Base-by-base conservation (phyloP, 768 basidiomycete species). In the Strobilomyces dryophilus region DNA sequence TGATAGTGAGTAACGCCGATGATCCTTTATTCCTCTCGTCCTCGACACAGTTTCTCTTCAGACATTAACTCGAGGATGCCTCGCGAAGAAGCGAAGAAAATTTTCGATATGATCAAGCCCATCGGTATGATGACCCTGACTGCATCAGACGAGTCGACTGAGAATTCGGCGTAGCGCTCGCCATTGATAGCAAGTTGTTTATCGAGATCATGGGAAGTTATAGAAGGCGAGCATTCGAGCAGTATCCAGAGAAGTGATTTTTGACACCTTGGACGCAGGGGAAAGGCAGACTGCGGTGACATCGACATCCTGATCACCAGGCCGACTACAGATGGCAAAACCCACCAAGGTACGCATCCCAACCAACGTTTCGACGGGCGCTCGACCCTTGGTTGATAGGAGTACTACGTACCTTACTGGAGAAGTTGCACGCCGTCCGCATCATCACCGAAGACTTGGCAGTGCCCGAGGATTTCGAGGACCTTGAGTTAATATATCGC, bases 151-250 rank as follows among this genome's bases (percentile, higher is more conserved):
- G 14, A 6, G 18, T 12, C 18, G 24, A 20, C 39, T 43, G 26
- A 58, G 40, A 44, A 36, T 4, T 8, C 40, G 49, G 12, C n/a
- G 5, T 55, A 92, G 92, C 90, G 3, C 75, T 88, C 10, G 70
- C 68, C 1, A 76, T 95, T 31, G 93, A 95, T 62, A 71, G 80
- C 6, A 79, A 80, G 48, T 64, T 95, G 24, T 83, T 80, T 61
- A 70, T 97, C 10, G 84, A 93, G 46, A 85, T 95, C 45, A 95
- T 95, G 94, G 95, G 94, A 1, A 92, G 90, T 57, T 98, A 86
- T 66, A 73, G 94, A 61, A 77, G 90, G 87, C 81, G 61, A 56
- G 40, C 46, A 7, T 55, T 39, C 8, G 21, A 39, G n/a, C 45
- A 2, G 24, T 45, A 51, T 15, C 10, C 46, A n/a, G 29, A 21